Evolutionary conservation across 139 green algal genomes (phyloP), one percentile per base, ranked within the genome.

Genomic region (Chara braunii): DNA sequence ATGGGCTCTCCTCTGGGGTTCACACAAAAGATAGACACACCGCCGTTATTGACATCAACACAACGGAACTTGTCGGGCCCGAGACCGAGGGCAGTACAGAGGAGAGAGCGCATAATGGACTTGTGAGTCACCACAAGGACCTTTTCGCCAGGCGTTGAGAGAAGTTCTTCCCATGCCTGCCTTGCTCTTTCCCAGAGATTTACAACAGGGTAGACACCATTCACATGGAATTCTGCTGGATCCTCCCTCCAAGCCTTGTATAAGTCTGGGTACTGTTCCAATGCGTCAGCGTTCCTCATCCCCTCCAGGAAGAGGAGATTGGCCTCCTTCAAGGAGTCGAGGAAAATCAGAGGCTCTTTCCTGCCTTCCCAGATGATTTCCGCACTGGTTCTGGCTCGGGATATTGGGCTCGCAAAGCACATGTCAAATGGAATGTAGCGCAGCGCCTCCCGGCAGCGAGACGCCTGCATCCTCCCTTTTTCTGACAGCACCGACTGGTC

Each of bases 81-180:
- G 23, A 76, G n/a, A 6, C 68, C 68, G 42, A 78, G 64, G 5
- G 65, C 83, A 7, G 78, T 84, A 60, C 84, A 86, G 14, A 89
- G 58, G 43, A 89, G 37, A 2, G 84, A 78, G 2, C 84, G 43
- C 66, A 88, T 60, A 9, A 89, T 73, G 22, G 71, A 84, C 69
- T 88, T 89, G 75, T 89, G 84, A 1, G 84, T 84, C 8, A 89
- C 75, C 0, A 89, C 72, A 2, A 89, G 71, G 23, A 87, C 73
- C 2, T 9, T 58, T 11, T 28, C 43, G 22, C 82, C 82, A 23
- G 53, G 57, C 61, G 43, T 34, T 30, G 26, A 22, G 11, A 76
- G 42, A 14, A 76, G 61, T 11, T 76, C 35, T 33, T 30, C 9
- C 68, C 68, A 76, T 44, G 68, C 65, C 12, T 58, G 6, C 8